phyloP scores from a whole-genome alignment of 2,329 filamentous ascomycete genomes.

The Aspergillus alliaceus region DNA sequence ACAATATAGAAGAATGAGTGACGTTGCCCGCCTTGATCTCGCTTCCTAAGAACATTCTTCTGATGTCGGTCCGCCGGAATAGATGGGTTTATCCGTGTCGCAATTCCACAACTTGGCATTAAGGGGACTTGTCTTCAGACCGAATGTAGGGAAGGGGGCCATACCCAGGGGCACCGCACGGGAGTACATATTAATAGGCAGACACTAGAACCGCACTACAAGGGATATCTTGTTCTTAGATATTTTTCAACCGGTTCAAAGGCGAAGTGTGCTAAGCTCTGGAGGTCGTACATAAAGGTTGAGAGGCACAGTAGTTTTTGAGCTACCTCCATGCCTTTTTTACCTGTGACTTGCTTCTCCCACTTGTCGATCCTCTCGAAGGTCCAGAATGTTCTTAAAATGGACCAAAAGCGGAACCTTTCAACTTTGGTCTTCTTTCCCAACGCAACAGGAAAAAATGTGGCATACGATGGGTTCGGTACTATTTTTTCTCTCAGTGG shows the following conservation, averaged over 20 bases:
- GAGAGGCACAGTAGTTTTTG: background rate
- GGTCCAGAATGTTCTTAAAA: background rate
- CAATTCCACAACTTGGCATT: background rate
- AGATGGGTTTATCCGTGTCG: background rate
- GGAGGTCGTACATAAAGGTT: background rate
- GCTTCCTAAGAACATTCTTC: no score
- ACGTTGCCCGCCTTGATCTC: no score
- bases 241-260: background rate
- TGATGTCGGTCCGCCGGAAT: no score
- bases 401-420: background rate
- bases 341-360: background rate
- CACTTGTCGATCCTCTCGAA: background rate
- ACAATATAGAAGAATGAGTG: no score
- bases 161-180: background rate
- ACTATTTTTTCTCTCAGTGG: background rate
- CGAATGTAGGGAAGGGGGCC: background rate
- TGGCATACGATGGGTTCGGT: background rate
- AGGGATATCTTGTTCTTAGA: background rate
- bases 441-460: background rate
- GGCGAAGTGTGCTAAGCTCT: constrained; percentile 1
- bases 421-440: background rate
- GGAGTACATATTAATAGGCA: background rate
- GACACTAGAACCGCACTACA: constrained; percentile 1
- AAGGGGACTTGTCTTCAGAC: background rate
- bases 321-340: background rate